Evolutionary conservation across 306 rosid species (phyloP).

Genomic region (Vachellia pachyceras): DNA sequence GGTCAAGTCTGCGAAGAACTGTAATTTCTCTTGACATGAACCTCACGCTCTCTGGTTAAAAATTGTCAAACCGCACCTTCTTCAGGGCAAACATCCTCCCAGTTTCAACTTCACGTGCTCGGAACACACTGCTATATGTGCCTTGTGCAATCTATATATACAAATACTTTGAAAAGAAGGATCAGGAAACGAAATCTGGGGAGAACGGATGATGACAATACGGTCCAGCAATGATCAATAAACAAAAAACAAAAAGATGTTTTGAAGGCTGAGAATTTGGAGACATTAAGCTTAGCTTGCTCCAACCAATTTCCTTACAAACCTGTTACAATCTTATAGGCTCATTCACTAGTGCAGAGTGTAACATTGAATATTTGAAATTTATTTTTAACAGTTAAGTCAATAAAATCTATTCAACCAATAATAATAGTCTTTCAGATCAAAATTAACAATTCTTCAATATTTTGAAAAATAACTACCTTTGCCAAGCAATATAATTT

Average conservation of each 20-base stretch:
- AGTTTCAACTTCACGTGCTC: conserved; percentile 82
- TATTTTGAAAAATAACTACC: background rate
- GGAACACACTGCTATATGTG: conserved; percentile 95
- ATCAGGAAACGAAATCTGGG: background rate
- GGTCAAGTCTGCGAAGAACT: conserved; percentile 90
- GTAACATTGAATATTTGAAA: background rate
- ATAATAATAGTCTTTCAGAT: background rate
- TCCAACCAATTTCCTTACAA: background rate
- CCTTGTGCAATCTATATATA: conserved; percentile 90
- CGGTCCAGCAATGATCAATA: background rate
- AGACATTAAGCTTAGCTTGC: background rate
- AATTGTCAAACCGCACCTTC: conserved; percentile 93
- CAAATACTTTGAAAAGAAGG: background rate
- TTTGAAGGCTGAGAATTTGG: background rate
- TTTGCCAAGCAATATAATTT: too few relatives aligned
- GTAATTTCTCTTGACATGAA: conserved; percentile 96
- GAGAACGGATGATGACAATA: conserved; percentile 1
- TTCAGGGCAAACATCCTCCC: conserved; percentile 89
- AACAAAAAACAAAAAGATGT: background rate
- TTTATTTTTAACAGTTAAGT: background rate
- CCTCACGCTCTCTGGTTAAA: conserved; percentile 88
- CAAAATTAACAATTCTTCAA: background rate
- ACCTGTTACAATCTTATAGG: background rate
- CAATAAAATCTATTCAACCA: background rate
- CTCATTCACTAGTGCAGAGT: background rate